Percentiles rank a stretch among this genome's conserved stretches.
phyloP scores from a whole-genome alignment of 441 rosid genomes.

The Populus tomentosa region DNA sequence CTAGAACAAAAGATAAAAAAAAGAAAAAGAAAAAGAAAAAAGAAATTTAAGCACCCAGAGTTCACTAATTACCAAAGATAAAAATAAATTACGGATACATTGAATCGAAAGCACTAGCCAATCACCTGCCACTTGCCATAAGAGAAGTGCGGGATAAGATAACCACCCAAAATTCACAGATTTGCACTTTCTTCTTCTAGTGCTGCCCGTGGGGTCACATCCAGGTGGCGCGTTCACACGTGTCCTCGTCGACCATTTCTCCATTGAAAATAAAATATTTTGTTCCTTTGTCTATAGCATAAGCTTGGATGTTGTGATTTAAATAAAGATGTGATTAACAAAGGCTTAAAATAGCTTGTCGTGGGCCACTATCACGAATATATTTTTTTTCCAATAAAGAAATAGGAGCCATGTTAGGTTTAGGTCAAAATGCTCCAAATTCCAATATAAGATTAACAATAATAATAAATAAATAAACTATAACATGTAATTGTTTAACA shows the following conservation, averaged over 20 bases:
- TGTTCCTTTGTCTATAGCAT: slow-evolving; percentile 4
- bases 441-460: neutral
- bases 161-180: no score
- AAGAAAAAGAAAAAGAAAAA: no score
- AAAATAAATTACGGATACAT: no score
- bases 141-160: no score
- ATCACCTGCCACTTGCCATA: no score
- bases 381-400: slow-evolving; percentile 3
- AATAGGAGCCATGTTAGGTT: slow-evolving; percentile 23
- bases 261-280: no score
- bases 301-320: slow-evolving; percentile 33
- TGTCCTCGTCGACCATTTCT: neutral
- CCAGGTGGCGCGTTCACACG: slow-evolving; percentile 26
- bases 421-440: slow-evolving; percentile 37
- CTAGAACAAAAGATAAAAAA: no score
- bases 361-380: slow-evolving; percentile 20
- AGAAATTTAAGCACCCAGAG: no score
- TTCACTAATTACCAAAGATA: no score
- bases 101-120: no score
- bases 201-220: slow-evolving; percentile 20
- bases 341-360: slow-evolving; percentile 18
- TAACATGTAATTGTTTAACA: neutral
- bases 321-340: slow-evolving; percentile 10
- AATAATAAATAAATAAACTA: neutral
- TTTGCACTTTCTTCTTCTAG: neutral